These are phyloP conservation scores for Hypomontagnella monticulosa DNA, from an alignment of 495 filamentous ascomycete species.

Conservation along the genomic window DNA sequence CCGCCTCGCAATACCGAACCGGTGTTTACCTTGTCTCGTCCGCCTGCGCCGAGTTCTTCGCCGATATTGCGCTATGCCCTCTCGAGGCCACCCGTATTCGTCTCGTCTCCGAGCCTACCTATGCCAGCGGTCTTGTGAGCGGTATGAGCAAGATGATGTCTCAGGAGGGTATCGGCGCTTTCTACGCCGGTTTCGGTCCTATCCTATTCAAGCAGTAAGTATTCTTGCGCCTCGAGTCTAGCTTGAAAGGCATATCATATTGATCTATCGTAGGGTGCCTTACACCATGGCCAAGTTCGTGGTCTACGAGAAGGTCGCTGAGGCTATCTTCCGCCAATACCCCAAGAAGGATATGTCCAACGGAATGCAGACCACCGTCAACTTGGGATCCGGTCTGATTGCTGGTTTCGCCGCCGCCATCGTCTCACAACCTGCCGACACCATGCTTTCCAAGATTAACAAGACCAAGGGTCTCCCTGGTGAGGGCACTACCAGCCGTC, in stretches of 20 bases:
- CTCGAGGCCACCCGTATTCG: constrained; percentile 95
- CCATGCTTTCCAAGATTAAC: constrained; percentile 99
- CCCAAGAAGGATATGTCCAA: constrained; percentile 82
- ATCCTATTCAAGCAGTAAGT: constrained; percentile 97
- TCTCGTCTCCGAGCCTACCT: constrained; percentile 90
- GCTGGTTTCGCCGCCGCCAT: constrained; percentile 97
- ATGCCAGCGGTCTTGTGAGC: constrained; percentile 80
- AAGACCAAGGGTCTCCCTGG: constrained; percentile 97
- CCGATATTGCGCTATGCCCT: constrained; percentile 92
- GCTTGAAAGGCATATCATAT: background rate
- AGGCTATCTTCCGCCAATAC: constrained; percentile 73
- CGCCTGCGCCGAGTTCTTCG: constrained; percentile 89
- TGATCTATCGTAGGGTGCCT: constrained; percentile 72
- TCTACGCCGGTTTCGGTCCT: constrained; percentile 95
- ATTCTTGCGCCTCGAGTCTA: background rate
- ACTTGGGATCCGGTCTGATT: constrained; percentile 94
- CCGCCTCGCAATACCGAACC: constrained; percentile 84
- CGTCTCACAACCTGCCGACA: constrained; percentile 97
- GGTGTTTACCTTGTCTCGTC: constrained; percentile 89
- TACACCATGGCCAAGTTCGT: constrained; percentile 99
- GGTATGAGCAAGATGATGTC: constrained; percentile 88
- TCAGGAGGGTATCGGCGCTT: constrained; percentile 85
- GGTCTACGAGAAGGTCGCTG: constrained; percentile 96
- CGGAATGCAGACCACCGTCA: constrained; percentile 83
- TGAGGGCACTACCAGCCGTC: constrained; percentile 88